These are phyloP conservation scores for Anthoceros angustus DNA, from an alignment of 225 moss, liverwort and hornwort species.

Conservation along the genomic window DNA sequence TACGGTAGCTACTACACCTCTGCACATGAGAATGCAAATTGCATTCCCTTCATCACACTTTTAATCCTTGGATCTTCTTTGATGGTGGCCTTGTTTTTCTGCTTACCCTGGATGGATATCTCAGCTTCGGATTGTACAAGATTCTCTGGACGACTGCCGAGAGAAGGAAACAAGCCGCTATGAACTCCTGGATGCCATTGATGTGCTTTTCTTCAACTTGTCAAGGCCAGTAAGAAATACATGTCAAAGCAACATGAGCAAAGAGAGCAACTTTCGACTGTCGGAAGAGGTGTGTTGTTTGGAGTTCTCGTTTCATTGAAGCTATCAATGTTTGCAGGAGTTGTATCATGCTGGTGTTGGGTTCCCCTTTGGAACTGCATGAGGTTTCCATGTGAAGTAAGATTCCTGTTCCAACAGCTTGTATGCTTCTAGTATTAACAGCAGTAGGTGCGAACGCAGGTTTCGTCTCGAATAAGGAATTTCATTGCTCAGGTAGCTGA, in stretches of 20 bases:
- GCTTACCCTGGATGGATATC: neutral
- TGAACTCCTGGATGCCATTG: slow-evolving; percentile 48
- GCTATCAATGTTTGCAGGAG: neutral
- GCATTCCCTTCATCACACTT: too few species aligned
- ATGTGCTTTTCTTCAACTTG: slow-evolving; percentile 47
- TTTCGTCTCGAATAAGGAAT: slow-evolving; percentile 38
- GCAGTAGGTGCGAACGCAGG: slow-evolving; percentile 7
- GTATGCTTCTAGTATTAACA: too few species aligned
- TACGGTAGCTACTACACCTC: neutral
- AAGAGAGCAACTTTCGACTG: neutral
- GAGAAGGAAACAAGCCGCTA: slow-evolving; percentile 51
- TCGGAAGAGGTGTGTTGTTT: neutral
- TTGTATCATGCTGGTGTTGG: too few species aligned
- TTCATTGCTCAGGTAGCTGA: slow-evolving; percentile 46
- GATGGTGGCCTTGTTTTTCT: neutral
- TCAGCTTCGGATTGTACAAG: slow-evolving; percentile 52
- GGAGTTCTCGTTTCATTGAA: neutral
- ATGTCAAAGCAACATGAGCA: slow-evolving; percentile 9
- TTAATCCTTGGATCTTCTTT: too few species aligned
- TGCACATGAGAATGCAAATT: too few species aligned
- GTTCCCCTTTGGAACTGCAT: too few species aligned
- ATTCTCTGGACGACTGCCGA: slow-evolving; percentile 43
- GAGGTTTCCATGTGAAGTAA: too few species aligned
- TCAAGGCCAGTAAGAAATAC: slow-evolving; percentile 18
- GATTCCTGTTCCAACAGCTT: too few species aligned